Conservation (phyloP, 768 basidiomycete genomes). For the Russula compacta region DNA sequence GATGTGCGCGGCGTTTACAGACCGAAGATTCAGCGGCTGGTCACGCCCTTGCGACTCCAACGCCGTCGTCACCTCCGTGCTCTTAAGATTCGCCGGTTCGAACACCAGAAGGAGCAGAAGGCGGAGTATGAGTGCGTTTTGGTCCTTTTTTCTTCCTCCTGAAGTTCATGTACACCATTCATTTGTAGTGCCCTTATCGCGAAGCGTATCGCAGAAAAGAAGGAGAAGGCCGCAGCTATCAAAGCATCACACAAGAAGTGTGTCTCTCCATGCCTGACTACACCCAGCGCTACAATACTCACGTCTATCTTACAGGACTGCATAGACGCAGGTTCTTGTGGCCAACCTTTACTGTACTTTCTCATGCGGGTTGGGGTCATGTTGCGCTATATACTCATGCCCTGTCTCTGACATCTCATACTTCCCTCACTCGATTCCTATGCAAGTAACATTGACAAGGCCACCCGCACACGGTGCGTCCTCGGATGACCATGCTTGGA, state of each 20-base stretch:
- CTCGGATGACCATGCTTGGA: too few species aligned
- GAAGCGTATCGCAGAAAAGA: constrained; percentile 91
- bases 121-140: constrained; percentile 75
- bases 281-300: neutral
- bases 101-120: constrained; percentile 93
- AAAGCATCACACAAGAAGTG: constrained; percentile 76
- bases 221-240: constrained; percentile 81
- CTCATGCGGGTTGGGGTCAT: constrained; percentile 8
- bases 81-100: constrained; percentile 80
- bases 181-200: constrained; percentile 51
- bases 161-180: neutral
- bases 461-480: neutral
- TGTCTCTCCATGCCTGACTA: constrained; percentile 16
- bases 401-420: constrained; percentile 11
- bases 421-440: constrained; percentile 2
- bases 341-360: constrained; percentile 6
- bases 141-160: neutral
- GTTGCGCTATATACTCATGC: constrained; percentile 14
- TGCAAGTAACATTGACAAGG: neutral
- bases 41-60: constrained; percentile 92
- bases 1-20: constrained; percentile 30
- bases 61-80: constrained; percentile 88
- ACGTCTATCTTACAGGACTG: constrained; percentile 7
- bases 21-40: constrained; percentile 95
- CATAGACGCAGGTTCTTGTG: constrained; percentile 5